Percentiles rank a stretch among this genome's conserved stretches.
Conservation (phyloP, 768 basidiomycete genomes). For the Collybiopsis luxurians region DNA sequence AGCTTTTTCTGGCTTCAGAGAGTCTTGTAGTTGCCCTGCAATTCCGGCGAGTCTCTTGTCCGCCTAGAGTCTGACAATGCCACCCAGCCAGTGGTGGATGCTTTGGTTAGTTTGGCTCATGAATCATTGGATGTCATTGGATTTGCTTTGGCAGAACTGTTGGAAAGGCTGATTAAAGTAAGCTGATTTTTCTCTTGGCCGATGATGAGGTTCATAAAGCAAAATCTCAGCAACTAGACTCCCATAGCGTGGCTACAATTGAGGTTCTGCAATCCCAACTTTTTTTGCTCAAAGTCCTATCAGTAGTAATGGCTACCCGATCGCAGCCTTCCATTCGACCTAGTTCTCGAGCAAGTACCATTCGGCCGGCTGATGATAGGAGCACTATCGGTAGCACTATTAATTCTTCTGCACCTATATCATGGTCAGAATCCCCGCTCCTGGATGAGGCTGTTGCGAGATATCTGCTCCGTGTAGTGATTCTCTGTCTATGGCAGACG, state of each 20-base stretch:
- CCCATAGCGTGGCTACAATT: slow-evolving; percentile 30
- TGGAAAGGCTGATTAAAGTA: slow-evolving; percentile 71
- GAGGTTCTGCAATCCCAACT: slow-evolving; percentile 86
- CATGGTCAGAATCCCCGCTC: slow-evolving; percentile 65
- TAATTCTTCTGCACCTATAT: slow-evolving; percentile 35
- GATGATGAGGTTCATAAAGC: slow-evolving; percentile 5
- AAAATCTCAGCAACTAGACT: slow-evolving; percentile 10
- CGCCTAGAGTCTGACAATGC: slow-evolving; percentile 74
- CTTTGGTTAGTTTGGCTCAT: slow-evolving; percentile 74
- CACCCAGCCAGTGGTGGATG: slow-evolving; percentile 71
- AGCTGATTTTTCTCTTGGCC: neutral
- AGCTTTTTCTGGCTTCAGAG: neutral
- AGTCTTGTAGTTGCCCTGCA: slow-evolving; percentile 69
- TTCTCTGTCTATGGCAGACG: slow-evolving; percentile 77
- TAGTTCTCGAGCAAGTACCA: slow-evolving; percentile 39
- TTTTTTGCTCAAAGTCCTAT: slow-evolving; percentile 79
- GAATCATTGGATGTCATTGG: slow-evolving; percentile 81
- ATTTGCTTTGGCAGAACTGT: slow-evolving; percentile 69
- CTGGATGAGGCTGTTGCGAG: slow-evolving; percentile 81
- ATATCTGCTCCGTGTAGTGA: slow-evolving; percentile 80
- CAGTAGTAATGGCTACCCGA: slow-evolving; percentile 73
- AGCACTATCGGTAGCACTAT: no score
- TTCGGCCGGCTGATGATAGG: slow-evolving; percentile 25
- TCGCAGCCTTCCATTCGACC: slow-evolving; percentile 52
- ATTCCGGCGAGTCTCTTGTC: slow-evolving; percentile 77